Evolutionary conservation across 148 eudicot genomes (phyloP).

Genomic region (Arbutus unedo): DNA sequence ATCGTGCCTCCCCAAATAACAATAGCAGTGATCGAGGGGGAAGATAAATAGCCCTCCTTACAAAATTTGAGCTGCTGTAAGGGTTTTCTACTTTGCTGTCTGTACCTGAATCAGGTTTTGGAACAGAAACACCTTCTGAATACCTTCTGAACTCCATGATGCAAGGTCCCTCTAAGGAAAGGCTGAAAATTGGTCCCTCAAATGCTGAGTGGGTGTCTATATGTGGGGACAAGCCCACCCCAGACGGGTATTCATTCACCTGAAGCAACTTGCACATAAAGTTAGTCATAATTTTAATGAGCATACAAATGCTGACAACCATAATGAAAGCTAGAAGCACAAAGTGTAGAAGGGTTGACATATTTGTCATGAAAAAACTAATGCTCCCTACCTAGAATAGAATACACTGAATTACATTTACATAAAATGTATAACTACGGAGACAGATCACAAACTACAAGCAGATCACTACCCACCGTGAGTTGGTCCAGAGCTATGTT

Average conservation of each 20-base stretch:
- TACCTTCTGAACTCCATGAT: constrained; percentile 93
- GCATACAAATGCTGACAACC: neutral
- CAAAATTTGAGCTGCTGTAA: constrained; percentile 38
- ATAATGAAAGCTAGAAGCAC: constrained; percentile 3
- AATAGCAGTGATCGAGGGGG: constrained; percentile 85
- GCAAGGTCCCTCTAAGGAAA: constrained; percentile 94
- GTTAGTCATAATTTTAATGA: neutral
- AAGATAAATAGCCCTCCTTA: constrained; percentile 71
- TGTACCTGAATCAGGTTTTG: constrained; percentile 30
- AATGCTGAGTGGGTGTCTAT: constrained; percentile 98
- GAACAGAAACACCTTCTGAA: constrained; percentile 41
- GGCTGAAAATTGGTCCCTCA: constrained; percentile 85
- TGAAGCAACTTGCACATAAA: constrained; percentile 25
- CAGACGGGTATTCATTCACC: constrained; percentile 96
- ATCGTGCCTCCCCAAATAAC: constrained; percentile 89
- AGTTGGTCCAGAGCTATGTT: constrained; percentile 64
- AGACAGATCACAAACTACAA: constrained; percentile 1
- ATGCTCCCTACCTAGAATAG: neutral
- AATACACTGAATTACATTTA: neutral
- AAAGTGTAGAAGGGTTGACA: neutral
- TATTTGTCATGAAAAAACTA: neutral
- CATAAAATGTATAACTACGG: neutral
- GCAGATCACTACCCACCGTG: constrained; percentile 42
- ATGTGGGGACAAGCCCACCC: constrained; percentile 97
- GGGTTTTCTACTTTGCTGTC: constrained; percentile 34